phyloP scores from a whole-genome alignment of 1,284 basidiomycete species.

The Blastosporella zonata region DNA sequence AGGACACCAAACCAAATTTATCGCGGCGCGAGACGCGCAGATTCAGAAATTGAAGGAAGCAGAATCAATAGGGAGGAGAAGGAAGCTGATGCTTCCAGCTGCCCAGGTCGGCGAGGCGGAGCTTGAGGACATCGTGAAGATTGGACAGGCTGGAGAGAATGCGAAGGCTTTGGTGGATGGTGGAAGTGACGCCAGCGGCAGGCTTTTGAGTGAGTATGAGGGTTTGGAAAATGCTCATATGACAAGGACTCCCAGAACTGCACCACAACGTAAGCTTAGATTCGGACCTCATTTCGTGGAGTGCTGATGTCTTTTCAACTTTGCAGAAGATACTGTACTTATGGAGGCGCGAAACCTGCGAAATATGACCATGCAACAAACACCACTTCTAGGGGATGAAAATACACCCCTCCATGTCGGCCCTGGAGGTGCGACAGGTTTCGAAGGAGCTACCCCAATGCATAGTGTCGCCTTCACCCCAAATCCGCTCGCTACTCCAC shows the following conservation, averaged over 20 bases:
- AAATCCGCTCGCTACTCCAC: conserved; percentile 91
- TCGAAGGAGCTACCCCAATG: conserved; percentile 88
- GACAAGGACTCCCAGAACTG: conserved; percentile 90
- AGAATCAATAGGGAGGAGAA: conserved; percentile 87
- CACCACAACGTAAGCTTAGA: conserved; percentile 76
- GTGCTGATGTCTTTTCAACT: conserved; percentile 6
- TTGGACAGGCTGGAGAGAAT: conserved; percentile 89
- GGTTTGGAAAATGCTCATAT: conserved; percentile 84
- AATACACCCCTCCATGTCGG: conserved; percentile 88
- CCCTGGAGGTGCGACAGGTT: conserved; percentile 78
- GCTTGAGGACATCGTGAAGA: conserved; percentile 98
- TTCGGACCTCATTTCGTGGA: conserved; percentile 5
- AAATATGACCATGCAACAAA: conserved; percentile 90
- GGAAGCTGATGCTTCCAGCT: conserved; percentile 82
- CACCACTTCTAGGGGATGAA: conserved; percentile 94
- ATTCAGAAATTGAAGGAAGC: conserved; percentile 97
- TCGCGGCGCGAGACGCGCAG: conserved; percentile 92
- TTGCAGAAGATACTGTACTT: conserved; percentile 86
- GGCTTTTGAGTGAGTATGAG: conserved; percentile 90
- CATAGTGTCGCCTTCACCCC: conserved; percentile 88
- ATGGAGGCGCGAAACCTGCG: conserved; percentile 93
- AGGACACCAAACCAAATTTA: conserved; percentile 84
- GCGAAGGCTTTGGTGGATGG: conserved; percentile 82
- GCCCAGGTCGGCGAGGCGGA: conserved; percentile 97
- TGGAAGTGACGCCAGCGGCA: conserved; percentile 81